phyloP scores from a whole-genome alignment of 2,329 filamentous ascomycete genomes.

The Exophiala spinifera region DNA sequence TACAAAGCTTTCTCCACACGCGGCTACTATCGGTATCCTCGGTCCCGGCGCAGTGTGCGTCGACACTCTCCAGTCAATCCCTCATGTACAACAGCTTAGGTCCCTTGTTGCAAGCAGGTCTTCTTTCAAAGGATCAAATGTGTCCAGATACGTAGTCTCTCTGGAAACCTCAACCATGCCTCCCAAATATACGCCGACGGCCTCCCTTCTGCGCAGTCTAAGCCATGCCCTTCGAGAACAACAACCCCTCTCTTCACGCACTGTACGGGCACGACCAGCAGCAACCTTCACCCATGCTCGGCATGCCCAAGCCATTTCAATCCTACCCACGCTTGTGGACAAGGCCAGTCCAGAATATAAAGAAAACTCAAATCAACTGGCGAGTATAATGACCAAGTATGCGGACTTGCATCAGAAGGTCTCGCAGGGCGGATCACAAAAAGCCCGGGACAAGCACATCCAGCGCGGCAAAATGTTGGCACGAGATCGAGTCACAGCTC shows the following conservation, averaged over 20 bases:
- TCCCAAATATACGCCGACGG: slow-evolving; percentile 13
- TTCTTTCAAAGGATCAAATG: too few species aligned
- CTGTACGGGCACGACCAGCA: slow-evolving; percentile 41
- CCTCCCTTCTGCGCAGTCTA: slow-evolving; percentile 16
- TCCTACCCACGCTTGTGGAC: slow-evolving; percentile 74
- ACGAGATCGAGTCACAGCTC: slow-evolving; percentile 77
- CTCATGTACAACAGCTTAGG: too few species aligned
- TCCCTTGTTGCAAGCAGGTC: too few species aligned
- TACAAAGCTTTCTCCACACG: too few species aligned
- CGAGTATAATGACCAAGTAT: slow-evolving; percentile 66
- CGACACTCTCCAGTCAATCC: too few species aligned
- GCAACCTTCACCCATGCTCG: slow-evolving; percentile 77
- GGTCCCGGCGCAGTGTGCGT: too few species aligned
- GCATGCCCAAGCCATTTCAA: slow-evolving; percentile 78
- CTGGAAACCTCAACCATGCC: slow-evolving; percentile 5
- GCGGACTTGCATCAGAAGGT: slow-evolving; percentile 67
- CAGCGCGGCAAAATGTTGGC: slow-evolving; percentile 91
- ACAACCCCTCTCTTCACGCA: slow-evolving; percentile 5
- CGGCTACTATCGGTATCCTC: too few species aligned
- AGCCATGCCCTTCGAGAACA: slow-evolving; percentile 16
- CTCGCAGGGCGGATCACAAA: slow-evolving; percentile 72
- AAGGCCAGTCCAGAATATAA: slow-evolving; percentile 72
- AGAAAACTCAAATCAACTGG: slow-evolving; percentile 78
- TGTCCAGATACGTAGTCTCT: too few species aligned
- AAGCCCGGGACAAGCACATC: slow-evolving; percentile 83